A percentile compares a stretch with the other conserved stretches of the same genome.
Evolutionary conservation across 371 early-diverging fungal species (phyloP).

Genomic region (Actinomucor elegans): DNA sequence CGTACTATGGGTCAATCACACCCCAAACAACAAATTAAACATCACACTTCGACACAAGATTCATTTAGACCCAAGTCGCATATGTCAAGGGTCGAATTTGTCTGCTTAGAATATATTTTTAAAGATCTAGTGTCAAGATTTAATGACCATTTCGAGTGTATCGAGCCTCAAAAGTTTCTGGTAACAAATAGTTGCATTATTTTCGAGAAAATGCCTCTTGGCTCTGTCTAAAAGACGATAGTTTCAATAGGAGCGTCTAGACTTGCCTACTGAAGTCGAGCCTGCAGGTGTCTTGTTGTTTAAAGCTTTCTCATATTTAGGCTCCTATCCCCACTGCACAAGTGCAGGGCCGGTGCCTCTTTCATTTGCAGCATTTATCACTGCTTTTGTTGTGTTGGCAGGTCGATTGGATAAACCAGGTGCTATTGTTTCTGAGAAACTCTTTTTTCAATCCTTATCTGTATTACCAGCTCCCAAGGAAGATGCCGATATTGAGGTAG

Average conservation of each 20-base stretch:
- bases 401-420: conserved; percentile 32
- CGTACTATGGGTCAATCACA: conserved; percentile 19
- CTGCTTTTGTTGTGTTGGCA: conserved; percentile 36
- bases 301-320: conserved; percentile 48
- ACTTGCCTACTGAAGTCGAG: conserved; percentile 34
- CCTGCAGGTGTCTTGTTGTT: conserved; percentile 44
- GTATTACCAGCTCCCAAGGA: conserved; percentile 21
- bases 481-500: not conserved
- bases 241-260: conserved; percentile 30
- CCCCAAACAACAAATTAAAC: conserved; percentile 1
- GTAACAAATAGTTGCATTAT: conserved; percentile 15
- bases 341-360: conserved; percentile 16
- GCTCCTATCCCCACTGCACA: conserved; percentile 34
- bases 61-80: conserved; percentile 21
- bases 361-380: conserved; percentile 37
- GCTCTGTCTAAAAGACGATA: not conserved
- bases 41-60: not conserved
- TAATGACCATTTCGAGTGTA: conserved; percentile 38
- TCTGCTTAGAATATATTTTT: conserved; percentile 33
- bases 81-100: conserved; percentile 25
- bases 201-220: not conserved
- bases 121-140: conserved; percentile 31
- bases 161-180: conserved; percentile 46
- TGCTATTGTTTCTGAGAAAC: conserved; percentile 21
- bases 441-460: conserved; percentile 48